These are phyloP conservation scores for Nyssa sinensis DNA, from an alignment of 148 eudicot species.

Conservation along the genomic window DNA sequence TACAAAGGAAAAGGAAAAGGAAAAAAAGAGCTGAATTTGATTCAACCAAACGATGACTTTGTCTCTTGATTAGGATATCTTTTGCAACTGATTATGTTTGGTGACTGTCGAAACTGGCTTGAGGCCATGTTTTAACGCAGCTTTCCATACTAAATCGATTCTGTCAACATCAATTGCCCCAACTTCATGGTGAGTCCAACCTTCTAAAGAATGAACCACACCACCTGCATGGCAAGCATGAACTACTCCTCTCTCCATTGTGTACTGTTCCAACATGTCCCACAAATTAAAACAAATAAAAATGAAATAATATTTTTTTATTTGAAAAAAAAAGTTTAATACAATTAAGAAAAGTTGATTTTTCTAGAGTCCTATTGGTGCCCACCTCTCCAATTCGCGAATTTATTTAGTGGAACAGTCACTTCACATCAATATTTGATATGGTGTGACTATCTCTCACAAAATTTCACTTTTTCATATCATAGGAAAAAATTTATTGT, in stretches of 20 bases:
- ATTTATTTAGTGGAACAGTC: no score
- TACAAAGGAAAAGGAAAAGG: neutral
- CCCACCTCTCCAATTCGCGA: no score
- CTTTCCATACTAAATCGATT: slow-evolving; percentile 77
- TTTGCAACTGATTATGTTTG: neutral
- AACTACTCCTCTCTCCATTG: slow-evolving; percentile 77
- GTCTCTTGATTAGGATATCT: neutral
- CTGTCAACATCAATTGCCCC: slow-evolving; percentile 73
- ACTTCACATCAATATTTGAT: no score
- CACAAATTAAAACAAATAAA: no score
- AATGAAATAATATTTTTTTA: no score
- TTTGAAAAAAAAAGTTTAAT: neutral
- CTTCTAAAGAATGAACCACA: slow-evolving; percentile 62
- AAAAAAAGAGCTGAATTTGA: neutral
- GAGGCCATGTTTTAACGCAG: slow-evolving; percentile 69
- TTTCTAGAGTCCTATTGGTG: no score
- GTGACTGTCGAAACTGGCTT: slow-evolving; percentile 38
- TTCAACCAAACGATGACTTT: neutral
- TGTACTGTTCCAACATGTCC: slow-evolving; percentile 43
- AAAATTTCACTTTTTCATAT: no score
- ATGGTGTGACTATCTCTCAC: no score
- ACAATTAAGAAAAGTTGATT: no score
- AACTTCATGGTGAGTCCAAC: slow-evolving; percentile 82
- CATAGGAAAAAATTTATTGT: no score
- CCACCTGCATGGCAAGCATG: slow-evolving; percentile 94